These are phyloP conservation scores for Penicillium glabrum DNA, from an alignment of 2,329 filamentous ascomycete species.

Conservation along the genomic window DNA sequence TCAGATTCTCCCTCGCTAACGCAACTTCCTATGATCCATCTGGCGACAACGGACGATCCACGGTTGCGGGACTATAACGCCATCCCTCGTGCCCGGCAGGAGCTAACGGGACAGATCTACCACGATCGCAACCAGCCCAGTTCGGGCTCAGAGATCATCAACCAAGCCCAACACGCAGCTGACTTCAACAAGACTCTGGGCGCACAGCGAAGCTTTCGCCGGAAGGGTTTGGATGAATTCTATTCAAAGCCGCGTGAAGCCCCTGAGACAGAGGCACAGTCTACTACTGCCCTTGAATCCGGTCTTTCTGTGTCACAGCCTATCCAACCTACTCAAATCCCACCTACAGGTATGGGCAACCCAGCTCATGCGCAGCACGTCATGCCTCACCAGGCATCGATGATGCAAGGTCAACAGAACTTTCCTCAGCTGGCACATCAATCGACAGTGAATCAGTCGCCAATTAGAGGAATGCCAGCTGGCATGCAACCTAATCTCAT, in stretches of 20 bases:
- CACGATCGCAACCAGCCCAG: constrained; percentile 81
- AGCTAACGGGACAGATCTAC: constrained; percentile 83
- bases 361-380: constrained; percentile 35
- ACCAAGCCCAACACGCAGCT: constrained; percentile 82
- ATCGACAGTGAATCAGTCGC: constrained; percentile 70
- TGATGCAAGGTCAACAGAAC: constrained; percentile 54
- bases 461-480: constrained; percentile 68
- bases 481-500: constrained; percentile 61
- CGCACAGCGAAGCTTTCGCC: constrained; percentile 74
- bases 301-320: constrained; percentile 39
- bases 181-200: constrained; percentile 87
- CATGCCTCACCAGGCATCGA: constrained; percentile 44
- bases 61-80: constrained; percentile 78
- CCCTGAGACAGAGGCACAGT: constrained; percentile 51
- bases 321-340: constrained; percentile 40
- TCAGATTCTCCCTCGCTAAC: constrained; percentile 62
- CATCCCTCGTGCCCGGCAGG: constrained; percentile 83
- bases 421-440: constrained; percentile 72
- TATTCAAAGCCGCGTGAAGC: constrained; percentile 84
- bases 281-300: constrained; percentile 33
- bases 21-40: constrained; percentile 81
- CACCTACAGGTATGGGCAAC: constrained; percentile 34
- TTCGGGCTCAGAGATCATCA: constrained; percentile 73
- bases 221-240: constrained; percentile 74
- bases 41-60: constrained; percentile 73